Conservation (phyloP, 495 filamentous ascomycete species). For the Neurospora sp. region DNA sequence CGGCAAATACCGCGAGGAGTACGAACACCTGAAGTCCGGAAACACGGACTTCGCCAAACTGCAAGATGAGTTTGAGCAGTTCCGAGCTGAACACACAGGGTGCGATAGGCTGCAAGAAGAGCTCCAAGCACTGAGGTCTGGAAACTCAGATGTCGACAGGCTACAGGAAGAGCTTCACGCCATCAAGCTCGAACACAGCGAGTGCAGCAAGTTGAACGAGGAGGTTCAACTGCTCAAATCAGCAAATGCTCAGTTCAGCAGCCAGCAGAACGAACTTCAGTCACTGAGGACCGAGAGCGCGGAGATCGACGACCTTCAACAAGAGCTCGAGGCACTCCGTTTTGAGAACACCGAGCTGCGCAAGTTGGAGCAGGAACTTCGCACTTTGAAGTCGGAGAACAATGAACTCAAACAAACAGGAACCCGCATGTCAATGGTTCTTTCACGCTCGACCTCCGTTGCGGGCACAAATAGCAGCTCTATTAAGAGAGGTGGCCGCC, state of each 20-base stretch:
- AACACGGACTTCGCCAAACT: slow-evolving; percentile 29
- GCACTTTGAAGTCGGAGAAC: slow-evolving; percentile 57
- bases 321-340: slow-evolving; percentile 57
- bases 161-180: background rate
- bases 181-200: background rate
- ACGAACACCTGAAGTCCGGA: slow-evolving; percentile 26
- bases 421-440: slow-evolving; percentile 18
- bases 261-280: background rate
- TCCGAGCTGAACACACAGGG: background rate
- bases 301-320: slow-evolving; percentile 56
- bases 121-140: background rate
- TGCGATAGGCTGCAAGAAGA: background rate
- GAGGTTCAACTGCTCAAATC: slow-evolving; percentile 57
- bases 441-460: slow-evolving; percentile 37
- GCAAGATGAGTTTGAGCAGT: background rate
- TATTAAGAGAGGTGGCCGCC: slow-evolving; percentile 15
- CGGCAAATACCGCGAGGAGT: background rate
- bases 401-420: slow-evolving; percentile 17
- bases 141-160: background rate
- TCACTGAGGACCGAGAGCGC: slow-evolving; percentile 50
- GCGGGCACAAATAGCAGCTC: slow-evolving; percentile 14
- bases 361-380: slow-evolving; percentile 65
- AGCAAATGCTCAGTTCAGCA: slow-evolving; percentile 37
- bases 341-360: slow-evolving; percentile 42
- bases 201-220: slow-evolving; percentile 54